Evolutionary conservation across 768 basidiomycete genomes (phyloP).

Genomic region (Trametes sanguinea): DNA sequence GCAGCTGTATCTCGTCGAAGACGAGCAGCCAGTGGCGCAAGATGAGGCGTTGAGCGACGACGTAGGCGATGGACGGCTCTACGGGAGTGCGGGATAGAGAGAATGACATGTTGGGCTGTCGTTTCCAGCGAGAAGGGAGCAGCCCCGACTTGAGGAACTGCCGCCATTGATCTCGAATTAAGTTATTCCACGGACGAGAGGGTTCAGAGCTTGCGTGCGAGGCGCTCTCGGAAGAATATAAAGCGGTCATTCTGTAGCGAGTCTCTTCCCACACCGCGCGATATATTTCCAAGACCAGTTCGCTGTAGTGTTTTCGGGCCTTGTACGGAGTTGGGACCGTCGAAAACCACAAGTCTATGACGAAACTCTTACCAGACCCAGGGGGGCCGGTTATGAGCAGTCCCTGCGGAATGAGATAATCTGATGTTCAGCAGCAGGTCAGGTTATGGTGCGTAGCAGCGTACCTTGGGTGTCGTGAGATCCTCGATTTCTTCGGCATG

Average conservation of each 20-base stretch:
- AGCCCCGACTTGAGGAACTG: slow-evolving; percentile 34
- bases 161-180: slow-evolving; percentile 27
- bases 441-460: slow-evolving; percentile 3
- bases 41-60: slow-evolving; percentile 47
- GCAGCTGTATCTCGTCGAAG: slow-evolving; percentile 62
- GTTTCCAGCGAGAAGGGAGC: slow-evolving; percentile 36
- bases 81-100: slow-evolving; percentile 18
- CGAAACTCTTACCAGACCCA: slow-evolving; percentile 55
- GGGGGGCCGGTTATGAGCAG: slow-evolving; percentile 53
- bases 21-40: slow-evolving; percentile 52
- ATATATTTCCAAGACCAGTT: slow-evolving; percentile 57
- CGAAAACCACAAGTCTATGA: slow-evolving; percentile 59
- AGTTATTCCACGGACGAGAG: slow-evolving; percentile 23
- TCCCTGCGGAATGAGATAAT: slow-evolving; percentile 37
- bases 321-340: slow-evolving; percentile 54
- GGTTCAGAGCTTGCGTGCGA: slow-evolving; percentile 29
- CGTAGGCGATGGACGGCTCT: slow-evolving; percentile 44
- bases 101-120: slow-evolving; percentile 23
- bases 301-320: slow-evolving; percentile 57
- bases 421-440: background rate
- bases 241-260: slow-evolving; percentile 39
- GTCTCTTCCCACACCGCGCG: slow-evolving; percentile 56
- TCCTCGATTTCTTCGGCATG: slow-evolving; percentile 54
- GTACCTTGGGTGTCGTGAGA: slow-evolving; percentile 53
- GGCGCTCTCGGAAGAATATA: slow-evolving; percentile 22